Conservation (phyloP, 2,329 filamentous ascomycete species). For the Xylaria sp. region DNA sequence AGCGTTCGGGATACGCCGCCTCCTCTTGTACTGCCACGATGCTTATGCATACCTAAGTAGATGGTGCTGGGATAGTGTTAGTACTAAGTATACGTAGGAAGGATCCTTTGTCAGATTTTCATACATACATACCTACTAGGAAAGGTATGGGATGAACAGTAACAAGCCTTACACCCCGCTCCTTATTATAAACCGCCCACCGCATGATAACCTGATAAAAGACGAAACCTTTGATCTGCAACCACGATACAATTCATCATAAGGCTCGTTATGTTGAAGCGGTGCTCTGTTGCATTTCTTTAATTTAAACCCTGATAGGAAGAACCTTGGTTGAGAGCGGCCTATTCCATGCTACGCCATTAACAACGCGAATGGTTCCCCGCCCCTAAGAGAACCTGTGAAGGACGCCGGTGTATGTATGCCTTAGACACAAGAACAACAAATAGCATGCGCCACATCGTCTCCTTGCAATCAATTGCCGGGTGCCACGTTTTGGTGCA, state of each 20-base stretch:
- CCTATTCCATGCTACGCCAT: neutral
- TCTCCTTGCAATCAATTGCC: constrained; percentile 32
- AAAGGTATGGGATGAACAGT: constrained; percentile 13
- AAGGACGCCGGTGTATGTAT: neutral
- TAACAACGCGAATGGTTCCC: neutral
- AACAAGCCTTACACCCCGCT: neutral
- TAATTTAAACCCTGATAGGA: constrained; percentile 1
- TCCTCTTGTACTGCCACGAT: constrained; percentile 10
- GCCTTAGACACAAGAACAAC: neutral
- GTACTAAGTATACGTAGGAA: neutral
- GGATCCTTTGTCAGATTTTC: constrained; percentile 30
- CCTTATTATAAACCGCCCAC: neutral
- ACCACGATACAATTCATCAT: constrained; percentile 16
- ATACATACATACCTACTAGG: constrained; percentile 26
- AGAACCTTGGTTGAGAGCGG: neutral
- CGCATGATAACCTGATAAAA: constrained; percentile 11
- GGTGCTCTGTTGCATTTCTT: constrained; percentile 5
- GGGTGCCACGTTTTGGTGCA: constrained; percentile 32
- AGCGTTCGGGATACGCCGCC: constrained; percentile 17
- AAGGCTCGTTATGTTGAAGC: constrained; percentile 11
- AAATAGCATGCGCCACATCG: constrained; percentile 22
- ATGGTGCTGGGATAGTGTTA: too few species aligned
- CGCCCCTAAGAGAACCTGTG: constrained; percentile 4
- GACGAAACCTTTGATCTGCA: constrained; percentile 32
- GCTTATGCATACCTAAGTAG: too few species aligned